Evolutionary conservation across 768 basidiomycete genomes (phyloP), one percentile per base, ranked within the genome.

Genomic region (Rubroboletus pulcherrimus): DNA sequence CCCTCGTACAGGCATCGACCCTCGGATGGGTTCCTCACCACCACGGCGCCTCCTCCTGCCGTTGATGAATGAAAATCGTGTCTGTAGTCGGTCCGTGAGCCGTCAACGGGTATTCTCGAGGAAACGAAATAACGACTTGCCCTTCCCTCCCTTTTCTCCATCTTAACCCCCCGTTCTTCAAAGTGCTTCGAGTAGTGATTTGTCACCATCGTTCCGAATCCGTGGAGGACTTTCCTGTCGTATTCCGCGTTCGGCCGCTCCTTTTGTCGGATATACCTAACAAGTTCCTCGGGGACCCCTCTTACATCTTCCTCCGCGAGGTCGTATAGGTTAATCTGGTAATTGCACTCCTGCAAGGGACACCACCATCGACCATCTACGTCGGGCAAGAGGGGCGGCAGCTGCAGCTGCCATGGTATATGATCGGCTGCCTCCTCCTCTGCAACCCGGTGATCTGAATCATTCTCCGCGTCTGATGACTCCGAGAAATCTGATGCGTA

Each of bases 401-500:
- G 46, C 37, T 65, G 68, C 46, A 75, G 65, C 47, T 71, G 69
- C 38, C 61, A 59, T 4, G 80, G 81, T 44, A 82, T 66, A 14
- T 34, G 73, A 45, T 39, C 56, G 53, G 45, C 59, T 59, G 60
- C 68, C 52, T 44, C 51, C 24, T 70, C 72, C 19, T 52, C 54
- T 38, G 56, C 51, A 11, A 48, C 3, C 1, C 19, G 19, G 8
- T 65, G 49, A 39, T 69, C 68, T 44, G 76, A 73, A 41, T 77
- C 76, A 2, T 77, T 68, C n/a, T 69, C 71, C 12, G 69, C 71
- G 21, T 79, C 77, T 5, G 82, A 82, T 7, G 67, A 63, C n/a
- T 78, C 77, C 11, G 80, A 81, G 63, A 85, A 86, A 61, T 86
- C 84, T 0, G 80, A 75, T 63, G 81, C 82, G 58, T 85, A 85